phyloP scores from a whole-genome alignment of 768 basidiomycete genomes.

The Boletus subcaerulescens region DNA sequence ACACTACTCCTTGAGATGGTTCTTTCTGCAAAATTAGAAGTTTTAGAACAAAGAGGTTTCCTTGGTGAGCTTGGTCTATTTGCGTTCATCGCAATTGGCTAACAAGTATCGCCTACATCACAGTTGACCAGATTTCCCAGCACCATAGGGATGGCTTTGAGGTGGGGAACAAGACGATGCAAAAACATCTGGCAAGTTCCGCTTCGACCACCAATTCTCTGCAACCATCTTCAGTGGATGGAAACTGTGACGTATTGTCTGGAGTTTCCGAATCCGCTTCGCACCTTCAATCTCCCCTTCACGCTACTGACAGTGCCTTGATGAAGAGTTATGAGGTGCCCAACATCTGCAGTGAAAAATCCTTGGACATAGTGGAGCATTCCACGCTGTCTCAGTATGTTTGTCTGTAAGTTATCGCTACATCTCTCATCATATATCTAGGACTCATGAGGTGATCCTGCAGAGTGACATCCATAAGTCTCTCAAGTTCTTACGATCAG shows the following conservation, averaged over 20 bases:
- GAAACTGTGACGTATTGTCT: background rate
- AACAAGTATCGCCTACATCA: background rate
- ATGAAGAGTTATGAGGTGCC: background rate
- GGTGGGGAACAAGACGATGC: background rate
- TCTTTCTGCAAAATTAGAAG: slow-evolving; percentile 77
- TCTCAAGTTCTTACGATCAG: background rate
- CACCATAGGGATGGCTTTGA: background rate
- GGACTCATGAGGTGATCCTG: slow-evolving; percentile 28
- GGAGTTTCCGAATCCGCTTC: background rate
- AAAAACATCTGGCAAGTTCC: background rate
- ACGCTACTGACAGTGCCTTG: background rate
- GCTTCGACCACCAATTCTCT: background rate
- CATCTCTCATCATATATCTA: background rate
- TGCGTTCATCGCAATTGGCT: background rate
- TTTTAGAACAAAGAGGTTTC: slow-evolving; percentile 75
- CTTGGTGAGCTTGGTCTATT: slow-evolving; percentile 48
- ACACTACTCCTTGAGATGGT: slow-evolving; percentile 85
- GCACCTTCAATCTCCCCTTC: background rate
- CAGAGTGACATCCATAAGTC: slow-evolving; percentile 31
- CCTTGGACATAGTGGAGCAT: background rate
- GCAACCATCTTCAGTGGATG: background rate
- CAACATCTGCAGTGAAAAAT: background rate
- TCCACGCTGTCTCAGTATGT: background rate
- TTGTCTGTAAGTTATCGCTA: background rate
- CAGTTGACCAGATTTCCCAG: slow-evolving; percentile 82